Evolutionary conservation across 371 early-diverging fungal genomes (phyloP).

Genomic region (Actinomortierella ambigua): DNA sequence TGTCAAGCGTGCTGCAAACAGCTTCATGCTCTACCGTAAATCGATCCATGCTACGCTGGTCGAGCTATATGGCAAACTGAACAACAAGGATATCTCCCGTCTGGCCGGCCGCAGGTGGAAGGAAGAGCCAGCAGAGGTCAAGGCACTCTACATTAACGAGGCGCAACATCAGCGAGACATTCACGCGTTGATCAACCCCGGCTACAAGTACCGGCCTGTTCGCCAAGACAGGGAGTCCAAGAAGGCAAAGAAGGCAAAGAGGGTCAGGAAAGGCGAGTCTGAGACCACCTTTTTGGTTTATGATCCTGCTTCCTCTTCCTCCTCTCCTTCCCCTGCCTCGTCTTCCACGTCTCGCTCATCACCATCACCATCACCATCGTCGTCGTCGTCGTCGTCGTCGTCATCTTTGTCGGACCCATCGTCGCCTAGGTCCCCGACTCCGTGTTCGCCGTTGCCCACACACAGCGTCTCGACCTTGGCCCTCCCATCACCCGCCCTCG

Average conservation of each 20-base stretch:
- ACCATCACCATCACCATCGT: too few relatives aligned
- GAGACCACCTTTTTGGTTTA: neutral
- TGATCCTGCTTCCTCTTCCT: neutral
- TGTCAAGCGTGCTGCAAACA: constrained; percentile 26
- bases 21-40: constrained; percentile 29
- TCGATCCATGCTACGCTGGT: constrained; percentile 17
- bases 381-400: too few relatives aligned
- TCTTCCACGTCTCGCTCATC: too few relatives aligned
- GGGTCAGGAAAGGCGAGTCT: too few relatives aligned
- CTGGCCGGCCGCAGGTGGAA: constrained; percentile 29
- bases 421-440: too few relatives aligned
- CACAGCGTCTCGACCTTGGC: too few relatives aligned
- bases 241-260: constrained; percentile 1
- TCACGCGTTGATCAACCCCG: constrained; percentile 17
- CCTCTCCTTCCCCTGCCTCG: too few relatives aligned
- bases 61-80: constrained; percentile 14
- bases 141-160: constrained; percentile 14
- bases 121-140: constrained; percentile 15
- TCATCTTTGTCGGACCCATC: too few relatives aligned
- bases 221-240: too few relatives aligned
- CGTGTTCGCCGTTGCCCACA: too few relatives aligned
- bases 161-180: constrained; percentile 14
- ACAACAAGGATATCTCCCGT: constrained; percentile 34
- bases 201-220: constrained; percentile 17
- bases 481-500: too few relatives aligned